Base-by-base conservation (phyloP, 345 rosid species). In the Boechera stricta region DNA sequence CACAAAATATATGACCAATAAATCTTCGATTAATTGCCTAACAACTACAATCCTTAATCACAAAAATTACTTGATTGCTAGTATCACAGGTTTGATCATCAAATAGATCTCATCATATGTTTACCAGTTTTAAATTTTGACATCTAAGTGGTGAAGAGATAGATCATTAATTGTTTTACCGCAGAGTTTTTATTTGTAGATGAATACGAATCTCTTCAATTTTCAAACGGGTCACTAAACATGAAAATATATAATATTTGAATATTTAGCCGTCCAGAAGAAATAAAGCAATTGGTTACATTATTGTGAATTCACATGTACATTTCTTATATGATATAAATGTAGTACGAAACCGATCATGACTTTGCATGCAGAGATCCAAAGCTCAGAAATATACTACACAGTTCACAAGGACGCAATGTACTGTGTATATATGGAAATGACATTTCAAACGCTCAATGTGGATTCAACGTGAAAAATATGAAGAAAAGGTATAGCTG, bases 291-390 rank as follows among this genome's bases (percentile, higher is more conserved):
- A 67, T 58, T 58, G 53, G 1, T 56, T 36, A 59, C 47, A 69
- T 67, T 29, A 51, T 42, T 39, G 21, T 18, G 28, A 76, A 24
- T 10, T 52, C 32, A 76, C 74, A 76, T 76, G 68, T 29, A 38
- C 5, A 66, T 42, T 54, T 44, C 26, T 54, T 42, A 12, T 48
- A 57, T 29, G 61, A 42, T 21, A 13, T 64, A 45, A 13, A 24
- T 44, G 41, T 32, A 49, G 42, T 62, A 64, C 64, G 38, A 21
- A 59, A 51, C 75, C 71, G 65, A 69, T 71, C 63, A 76, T 39
- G 64, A 44, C 39, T 48, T 32, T 42, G 80, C 49, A 76, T 51
- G 69, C 62, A 51, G 53, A 67, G 44, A 41, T 29, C 29, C 74
- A 49, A 76, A 38, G 49, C 73, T 58, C 28, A 56, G 68, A 67